A percentile compares a stretch with the other conserved stretches of the same genome.
phyloP scores from a whole-genome alignment of 1,139 yeast genomes.

The Geotrichum candidum region DNA sequence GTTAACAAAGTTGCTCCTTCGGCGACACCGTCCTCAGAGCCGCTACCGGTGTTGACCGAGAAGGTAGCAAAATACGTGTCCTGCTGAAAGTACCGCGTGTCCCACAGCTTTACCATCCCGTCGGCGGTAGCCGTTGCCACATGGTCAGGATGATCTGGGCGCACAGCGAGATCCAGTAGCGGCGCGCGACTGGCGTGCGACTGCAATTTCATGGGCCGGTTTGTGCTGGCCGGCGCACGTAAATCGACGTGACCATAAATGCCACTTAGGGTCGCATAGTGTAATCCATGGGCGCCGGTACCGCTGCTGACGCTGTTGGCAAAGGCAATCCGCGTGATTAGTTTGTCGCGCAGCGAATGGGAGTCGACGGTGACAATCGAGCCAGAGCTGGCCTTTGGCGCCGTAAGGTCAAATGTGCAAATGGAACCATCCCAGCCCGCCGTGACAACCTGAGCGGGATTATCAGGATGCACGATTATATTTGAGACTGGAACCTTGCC shows the following conservation, averaged over 20 bases:
- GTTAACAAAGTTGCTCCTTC: not conserved
- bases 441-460: not conserved
- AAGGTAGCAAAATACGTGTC: not conserved
- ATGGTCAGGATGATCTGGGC: constrained; percentile 30
- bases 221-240: not conserved
- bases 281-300: not conserved
- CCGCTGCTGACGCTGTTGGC: not conserved
- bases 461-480: not conserved
- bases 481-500: not conserved
- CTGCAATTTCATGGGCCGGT: not conserved
- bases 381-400: not conserved
- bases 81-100: constrained; percentile 27
- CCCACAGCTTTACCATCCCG: constrained; percentile 80
- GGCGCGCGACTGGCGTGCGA: not conserved
- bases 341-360: not conserved
- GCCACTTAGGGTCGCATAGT: not conserved
- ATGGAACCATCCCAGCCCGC: constrained; percentile 9
- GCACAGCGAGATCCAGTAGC: not conserved
- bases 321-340: not conserved
- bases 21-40: not conserved
- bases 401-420: not conserved
- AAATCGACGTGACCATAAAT: not conserved
- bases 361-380: not conserved
- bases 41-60: not conserved
- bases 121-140: constrained; percentile 84